Evolutionary conservation across 495 filamentous ascomycete genomes (phyloP).

Genomic region (Geopyxis carbonaria): DNA sequence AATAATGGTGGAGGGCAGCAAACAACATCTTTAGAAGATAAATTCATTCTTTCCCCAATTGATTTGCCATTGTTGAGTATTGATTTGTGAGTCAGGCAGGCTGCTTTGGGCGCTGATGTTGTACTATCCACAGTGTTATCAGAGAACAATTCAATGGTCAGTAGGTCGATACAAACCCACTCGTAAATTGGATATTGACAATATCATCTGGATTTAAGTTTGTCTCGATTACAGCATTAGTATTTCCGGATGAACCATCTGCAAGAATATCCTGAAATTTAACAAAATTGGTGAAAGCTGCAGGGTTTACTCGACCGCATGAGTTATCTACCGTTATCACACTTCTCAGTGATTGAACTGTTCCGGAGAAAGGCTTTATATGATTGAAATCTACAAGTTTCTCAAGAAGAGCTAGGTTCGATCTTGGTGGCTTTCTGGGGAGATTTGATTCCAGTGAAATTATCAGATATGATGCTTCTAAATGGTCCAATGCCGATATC

Average conservation of each 20-base stretch:
- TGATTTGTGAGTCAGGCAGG: slow-evolving; percentile 63
- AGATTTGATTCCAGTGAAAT: slow-evolving; percentile 76
- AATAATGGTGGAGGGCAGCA: slow-evolving; percentile 81
- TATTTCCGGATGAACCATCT: slow-evolving; percentile 29
- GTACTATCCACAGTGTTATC: slow-evolving; percentile 34
- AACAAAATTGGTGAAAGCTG: slow-evolving; percentile 32
- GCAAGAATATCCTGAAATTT: slow-evolving; percentile 39
- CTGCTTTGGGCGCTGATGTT: slow-evolving; percentile 77
- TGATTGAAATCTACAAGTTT: slow-evolving; percentile 34
- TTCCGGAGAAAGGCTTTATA: slow-evolving; percentile 29
- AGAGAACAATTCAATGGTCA: no score
- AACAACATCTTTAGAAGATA: slow-evolving; percentile 53
- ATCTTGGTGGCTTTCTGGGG: slow-evolving; percentile 58
- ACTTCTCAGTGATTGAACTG: slow-evolving; percentile 49
- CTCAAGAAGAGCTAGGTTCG: slow-evolving; percentile 53
- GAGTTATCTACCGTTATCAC: slow-evolving; percentile 77
- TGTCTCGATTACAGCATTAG: neutral
- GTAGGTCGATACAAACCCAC: slow-evolving; percentile 29
- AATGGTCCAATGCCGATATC: slow-evolving; percentile 55
- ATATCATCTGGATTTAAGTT: slow-evolving; percentile 48
- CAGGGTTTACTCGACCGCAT: slow-evolving; percentile 34
- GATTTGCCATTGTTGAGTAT: slow-evolving; percentile 83
- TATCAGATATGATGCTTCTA: slow-evolving; percentile 58
- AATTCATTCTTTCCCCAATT: slow-evolving; percentile 67
- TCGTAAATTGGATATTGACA: slow-evolving; percentile 94